Percentiles rank a stretch among this genome's conserved stretches.
These are phyloP conservation scores for Trypanosoma congolense DNA, from an alignment of 208 protist genomes.

Conservation along the genomic window DNA sequence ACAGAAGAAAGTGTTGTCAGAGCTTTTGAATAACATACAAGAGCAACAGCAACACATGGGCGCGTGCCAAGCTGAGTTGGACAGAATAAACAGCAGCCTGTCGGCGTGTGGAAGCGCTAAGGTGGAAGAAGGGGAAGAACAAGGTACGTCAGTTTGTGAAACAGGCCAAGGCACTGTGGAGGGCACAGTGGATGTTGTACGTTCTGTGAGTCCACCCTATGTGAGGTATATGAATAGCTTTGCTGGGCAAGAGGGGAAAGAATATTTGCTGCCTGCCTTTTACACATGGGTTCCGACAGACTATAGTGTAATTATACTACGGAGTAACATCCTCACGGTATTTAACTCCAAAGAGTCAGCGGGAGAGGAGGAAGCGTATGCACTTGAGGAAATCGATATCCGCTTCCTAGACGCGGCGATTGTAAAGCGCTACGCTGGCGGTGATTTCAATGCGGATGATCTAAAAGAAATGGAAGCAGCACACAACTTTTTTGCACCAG, in stretches of 20 bases:
- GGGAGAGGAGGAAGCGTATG: constrained; percentile 28
- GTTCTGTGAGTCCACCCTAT: neutral
- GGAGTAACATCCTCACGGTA: constrained; percentile 61
- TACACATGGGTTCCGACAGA: constrained; percentile 69
- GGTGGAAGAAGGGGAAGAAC: neutral
- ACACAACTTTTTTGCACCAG: constrained; percentile 45
- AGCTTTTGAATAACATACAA: constrained; percentile 69
- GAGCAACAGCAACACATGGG: constrained; percentile 65
- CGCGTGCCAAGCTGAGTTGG: constrained; percentile 71
- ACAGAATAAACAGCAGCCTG: constrained; percentile 73
- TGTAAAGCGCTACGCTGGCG: neutral
- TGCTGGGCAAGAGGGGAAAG: constrained; percentile 56
- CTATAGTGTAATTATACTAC: constrained; percentile 64
- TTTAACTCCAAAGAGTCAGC: constrained; percentile 33
- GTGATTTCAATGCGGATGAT: neutral
- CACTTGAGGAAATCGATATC: constrained; percentile 57
- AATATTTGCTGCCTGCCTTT: constrained; percentile 73
- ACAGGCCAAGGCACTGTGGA: neutral
- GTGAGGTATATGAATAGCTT: constrained; percentile 68
- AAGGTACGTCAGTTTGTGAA: neutral
- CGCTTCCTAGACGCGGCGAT: constrained; percentile 44
- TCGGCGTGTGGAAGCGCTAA: constrained; percentile 32
- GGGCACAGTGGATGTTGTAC: constrained; percentile 2
- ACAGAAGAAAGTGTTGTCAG: constrained; percentile 54
- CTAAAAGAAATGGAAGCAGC: constrained; percentile 24